Evolutionary conservation across 441 rosid genomes (phyloP), one percentile per base, ranked within the genome.

Genomic region (Populus hybrid): DNA sequence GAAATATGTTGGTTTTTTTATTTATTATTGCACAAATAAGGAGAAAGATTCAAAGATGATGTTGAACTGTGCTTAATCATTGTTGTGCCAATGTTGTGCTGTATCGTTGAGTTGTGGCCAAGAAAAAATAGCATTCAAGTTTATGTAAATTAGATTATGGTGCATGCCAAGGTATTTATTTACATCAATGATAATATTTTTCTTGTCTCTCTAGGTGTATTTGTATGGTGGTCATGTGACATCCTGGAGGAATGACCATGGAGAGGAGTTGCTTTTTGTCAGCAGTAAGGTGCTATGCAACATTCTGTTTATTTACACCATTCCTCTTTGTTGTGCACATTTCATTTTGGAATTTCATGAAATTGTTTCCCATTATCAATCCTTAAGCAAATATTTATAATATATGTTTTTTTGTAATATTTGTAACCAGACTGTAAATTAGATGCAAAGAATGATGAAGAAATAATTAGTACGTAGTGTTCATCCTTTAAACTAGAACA

Each of bases 221-320:
- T 84, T 93, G 78, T 92, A 95, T 72, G 98, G 99, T 72, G 99
- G 93, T 67, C 99, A 95, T 73, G 95, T 93, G 76, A 92, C 95
- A 74, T 95, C 99, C 6, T 95, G 99, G 99, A 95, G 81, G 84
- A 92, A 89, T 68, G 95, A 90, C 32, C 84, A 83, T 23, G 90
- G 93, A 36, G 99, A 95, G 83, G 98, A 95, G 84, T 78, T 93
- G 81, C 79, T 95, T 77, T 95, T 95, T 82, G 84, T 86, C 20
- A 92, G 99, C 76, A 74, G 84, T 70, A 95, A 95, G 98, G 99
- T 95, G 78, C 46, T 30, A 38, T 35, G 30, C 69, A 54, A 67
- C 50, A 24, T 70, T 54, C 40, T 24, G 23, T n/a, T 69, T 61
- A 16, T 28, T 69, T 23, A 12, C 35, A 3, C 38, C 32, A 30